Evolutionary conservation across 2,329 filamentous ascomycete genomes (phyloP).

Genomic region (Biscogniauxia mediterranea): DNA sequence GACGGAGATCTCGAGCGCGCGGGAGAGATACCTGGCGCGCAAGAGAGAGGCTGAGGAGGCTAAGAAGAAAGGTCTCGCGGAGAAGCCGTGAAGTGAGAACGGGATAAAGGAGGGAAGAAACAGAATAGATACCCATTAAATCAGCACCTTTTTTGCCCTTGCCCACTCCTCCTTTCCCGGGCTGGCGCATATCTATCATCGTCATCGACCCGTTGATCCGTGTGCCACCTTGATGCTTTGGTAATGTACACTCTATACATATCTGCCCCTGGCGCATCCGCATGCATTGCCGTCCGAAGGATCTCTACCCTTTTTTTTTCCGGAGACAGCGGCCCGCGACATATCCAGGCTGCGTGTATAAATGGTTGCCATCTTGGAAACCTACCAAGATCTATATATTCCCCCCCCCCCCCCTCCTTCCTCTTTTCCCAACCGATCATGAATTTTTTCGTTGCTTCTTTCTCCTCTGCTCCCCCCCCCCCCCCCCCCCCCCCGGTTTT

Average conservation of each 20-base stretch:
- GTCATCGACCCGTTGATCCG: neutral
- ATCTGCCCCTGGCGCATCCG: slow-evolving; percentile 3
- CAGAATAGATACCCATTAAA: slow-evolving; percentile 5
- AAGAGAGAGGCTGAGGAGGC: slow-evolving; percentile 73
- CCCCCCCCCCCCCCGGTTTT: slow-evolving; percentile 2
- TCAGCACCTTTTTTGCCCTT: neutral
- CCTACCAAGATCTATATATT: neutral
- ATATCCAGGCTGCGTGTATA: neutral
- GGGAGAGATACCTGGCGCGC: slow-evolving; percentile 74
- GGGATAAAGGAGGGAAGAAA: neutral
- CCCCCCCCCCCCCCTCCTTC: neutral
- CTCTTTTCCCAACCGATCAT: too few species aligned
- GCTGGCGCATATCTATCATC: neutral
- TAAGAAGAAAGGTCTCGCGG: slow-evolving; percentile 44
- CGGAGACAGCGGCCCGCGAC: neutral
- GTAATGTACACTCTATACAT: slow-evolving; percentile 9
- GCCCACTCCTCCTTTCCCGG: neutral
- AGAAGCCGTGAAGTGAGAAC: slow-evolving; percentile 7
- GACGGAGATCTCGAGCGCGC: slow-evolving; percentile 71
- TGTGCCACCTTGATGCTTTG: neutral
- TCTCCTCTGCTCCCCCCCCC: too few species aligned
- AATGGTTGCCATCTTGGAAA: neutral
- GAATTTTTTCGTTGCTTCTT: too few species aligned
- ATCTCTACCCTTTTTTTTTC: neutral
- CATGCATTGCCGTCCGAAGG: neutral